Percentiles rank a stretch among this genome's conserved stretches.
phyloP scores from a whole-genome alignment of 768 basidiomycete genomes.

The Lentinula boryana region DNA sequence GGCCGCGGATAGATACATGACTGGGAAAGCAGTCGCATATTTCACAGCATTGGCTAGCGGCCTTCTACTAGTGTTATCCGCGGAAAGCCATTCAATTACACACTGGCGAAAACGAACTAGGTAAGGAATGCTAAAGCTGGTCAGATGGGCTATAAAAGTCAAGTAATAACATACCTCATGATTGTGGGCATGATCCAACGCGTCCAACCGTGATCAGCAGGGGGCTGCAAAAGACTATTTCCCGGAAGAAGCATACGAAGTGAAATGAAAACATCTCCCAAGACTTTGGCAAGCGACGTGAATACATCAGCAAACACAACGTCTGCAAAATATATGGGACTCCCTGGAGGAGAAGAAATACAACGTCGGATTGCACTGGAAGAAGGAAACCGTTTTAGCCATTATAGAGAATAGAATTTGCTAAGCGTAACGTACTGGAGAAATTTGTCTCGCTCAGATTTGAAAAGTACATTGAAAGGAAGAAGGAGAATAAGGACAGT shows the following conservation, averaged over 20 bases:
- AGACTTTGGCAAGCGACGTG: slow-evolving; percentile 94
- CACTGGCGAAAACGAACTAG: slow-evolving; percentile 93
- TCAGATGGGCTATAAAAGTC: background rate
- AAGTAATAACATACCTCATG: slow-evolving; percentile 62
- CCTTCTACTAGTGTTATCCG: slow-evolving; percentile 56
- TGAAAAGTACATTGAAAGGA: slow-evolving; percentile 64
- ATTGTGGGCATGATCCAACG: slow-evolving; percentile 77
- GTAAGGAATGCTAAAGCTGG: slow-evolving; percentile 72
- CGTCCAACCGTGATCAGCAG: slow-evolving; percentile 54
- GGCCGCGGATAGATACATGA: slow-evolving; percentile 90
- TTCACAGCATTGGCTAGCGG: slow-evolving; percentile 90
- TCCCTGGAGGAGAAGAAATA: slow-evolving; percentile 52
- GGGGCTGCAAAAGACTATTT: slow-evolving; percentile 63
- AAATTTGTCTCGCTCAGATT: slow-evolving; percentile 71
- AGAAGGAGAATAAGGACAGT: slow-evolving; percentile 52
- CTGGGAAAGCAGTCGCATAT: slow-evolving; percentile 95
- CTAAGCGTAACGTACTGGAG: slow-evolving; percentile 50
- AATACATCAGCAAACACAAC: slow-evolving; percentile 92
- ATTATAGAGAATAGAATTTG: background rate
- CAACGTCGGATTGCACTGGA: slow-evolving; percentile 71
- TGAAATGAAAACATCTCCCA: slow-evolving; percentile 92
- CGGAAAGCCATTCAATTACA: slow-evolving; percentile 70
- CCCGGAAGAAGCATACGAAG: slow-evolving; percentile 82
- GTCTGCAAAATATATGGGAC: slow-evolving; percentile 81
- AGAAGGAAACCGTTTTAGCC: background rate